phyloP scores from a whole-genome alignment of 2,329 filamentous ascomycete genomes.

The Ophiostoma ips region DNA sequence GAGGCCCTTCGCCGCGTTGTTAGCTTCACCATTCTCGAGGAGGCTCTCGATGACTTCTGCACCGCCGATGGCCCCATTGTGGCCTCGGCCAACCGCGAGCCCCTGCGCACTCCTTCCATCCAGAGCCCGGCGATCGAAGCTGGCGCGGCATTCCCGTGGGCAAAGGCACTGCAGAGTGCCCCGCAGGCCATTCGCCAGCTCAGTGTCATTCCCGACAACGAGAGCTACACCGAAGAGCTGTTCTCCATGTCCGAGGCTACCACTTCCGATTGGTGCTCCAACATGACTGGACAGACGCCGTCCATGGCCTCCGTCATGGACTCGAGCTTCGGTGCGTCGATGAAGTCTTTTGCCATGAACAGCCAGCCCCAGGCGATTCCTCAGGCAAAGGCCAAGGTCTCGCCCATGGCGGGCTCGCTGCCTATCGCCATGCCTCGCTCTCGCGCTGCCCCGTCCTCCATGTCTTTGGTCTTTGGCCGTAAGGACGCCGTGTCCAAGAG shows the following conservation, averaged over 20 bases:
- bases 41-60: slow-evolving; percentile 87
- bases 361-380: slow-evolving; percentile 27
- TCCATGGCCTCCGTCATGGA: slow-evolving; percentile 75
- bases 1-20: slow-evolving; percentile 66
- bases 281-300: slow-evolving; percentile 60
- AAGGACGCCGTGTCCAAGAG: slow-evolving; percentile 83
- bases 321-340: slow-evolving; percentile 67
- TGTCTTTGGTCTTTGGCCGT: slow-evolving; percentile 69
- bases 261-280: slow-evolving; percentile 60
- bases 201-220: slow-evolving; percentile 67
- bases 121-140: slow-evolving; percentile 66
- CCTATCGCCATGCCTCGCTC: slow-evolving; percentile 72
- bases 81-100: slow-evolving; percentile 81
- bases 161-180: slow-evolving; percentile 70
- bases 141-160: slow-evolving; percentile 82
- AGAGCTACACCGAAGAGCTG: slow-evolving; percentile 70
- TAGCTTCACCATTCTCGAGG: slow-evolving; percentile 88
- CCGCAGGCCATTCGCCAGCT: slow-evolving; percentile 64
- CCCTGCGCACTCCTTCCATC: slow-evolving; percentile 87
- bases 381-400: slow-evolving; percentile 32
- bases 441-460: slow-evolving; percentile 51
- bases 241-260: slow-evolving; percentile 65
- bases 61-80: slow-evolving; percentile 63
- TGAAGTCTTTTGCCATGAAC: slow-evolving; percentile 53
- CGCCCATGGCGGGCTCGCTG: slow-evolving; percentile 53